Evolutionary conservation across 192 early-diverging fungal genomes (phyloP).

Genomic region (Jimgerdemannia lactiflua): DNA sequence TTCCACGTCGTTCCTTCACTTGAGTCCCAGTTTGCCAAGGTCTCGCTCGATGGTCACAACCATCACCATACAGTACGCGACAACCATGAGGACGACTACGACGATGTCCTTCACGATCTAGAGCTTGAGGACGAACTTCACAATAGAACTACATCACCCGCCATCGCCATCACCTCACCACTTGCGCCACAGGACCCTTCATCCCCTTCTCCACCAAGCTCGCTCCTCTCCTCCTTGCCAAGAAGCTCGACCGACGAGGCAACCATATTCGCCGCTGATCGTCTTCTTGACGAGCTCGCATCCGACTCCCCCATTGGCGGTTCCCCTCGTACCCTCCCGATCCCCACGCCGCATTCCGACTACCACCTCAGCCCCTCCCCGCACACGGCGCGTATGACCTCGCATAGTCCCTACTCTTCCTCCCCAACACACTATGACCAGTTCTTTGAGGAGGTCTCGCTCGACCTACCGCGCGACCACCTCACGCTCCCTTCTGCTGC

Average conservation of each 20-base stretch:
- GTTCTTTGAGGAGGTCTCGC: constrained; percentile 39
- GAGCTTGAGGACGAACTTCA: not conserved
- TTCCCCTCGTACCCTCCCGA: not conserved
- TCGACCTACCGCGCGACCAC: constrained; percentile 30
- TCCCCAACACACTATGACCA: constrained; percentile 24
- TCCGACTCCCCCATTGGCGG: not conserved
- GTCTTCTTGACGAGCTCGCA: not conserved
- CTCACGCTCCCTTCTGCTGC: not conserved
- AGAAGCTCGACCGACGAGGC: not conserved
- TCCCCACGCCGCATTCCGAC: not conserved
- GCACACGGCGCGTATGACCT: not conserved
- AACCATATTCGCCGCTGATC: not conserved
- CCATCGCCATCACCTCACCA: not conserved
- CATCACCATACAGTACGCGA: not conserved
- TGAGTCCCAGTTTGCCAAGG: not conserved
- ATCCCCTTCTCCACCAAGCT: not conserved
- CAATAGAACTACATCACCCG: not conserved
- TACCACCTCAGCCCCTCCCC: too few species aligned
- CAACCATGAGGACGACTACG: not conserved
- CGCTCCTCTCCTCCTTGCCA: not conserved
- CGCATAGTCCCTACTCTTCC: not conserved
- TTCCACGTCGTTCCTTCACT: not conserved
- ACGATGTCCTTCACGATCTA: not conserved
- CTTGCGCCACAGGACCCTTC: not conserved
- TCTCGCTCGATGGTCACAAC: not conserved